phyloP scores from a whole-genome alignment of 208 protist species.

The Crithidia fasciculata region DNA sequence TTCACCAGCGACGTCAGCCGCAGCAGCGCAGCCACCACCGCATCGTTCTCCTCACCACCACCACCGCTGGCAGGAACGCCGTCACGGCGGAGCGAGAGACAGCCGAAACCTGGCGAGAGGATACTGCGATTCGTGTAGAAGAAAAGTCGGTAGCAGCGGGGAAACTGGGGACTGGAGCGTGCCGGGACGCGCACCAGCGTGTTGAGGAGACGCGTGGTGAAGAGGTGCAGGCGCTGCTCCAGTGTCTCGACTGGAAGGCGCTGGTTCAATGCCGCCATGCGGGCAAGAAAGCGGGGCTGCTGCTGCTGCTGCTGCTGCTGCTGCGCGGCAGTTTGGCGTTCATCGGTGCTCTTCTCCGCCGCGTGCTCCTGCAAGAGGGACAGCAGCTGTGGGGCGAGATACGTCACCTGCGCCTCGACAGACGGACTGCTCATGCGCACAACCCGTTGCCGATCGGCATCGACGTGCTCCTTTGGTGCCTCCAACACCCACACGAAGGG shows the following conservation, averaged over 20 bases:
- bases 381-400: slow-evolving; percentile 54
- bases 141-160: slow-evolving; percentile 47
- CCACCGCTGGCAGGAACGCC: neutral
- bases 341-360: neutral
- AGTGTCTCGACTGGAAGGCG: slow-evolving; percentile 70
- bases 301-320: neutral
- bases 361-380: slow-evolving; percentile 46
- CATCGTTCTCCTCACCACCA: slow-evolving; percentile 7
- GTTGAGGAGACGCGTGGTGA: slow-evolving; percentile 55
- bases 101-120: slow-evolving; percentile 70
- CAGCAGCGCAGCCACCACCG: slow-evolving; percentile 31
- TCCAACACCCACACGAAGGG: neutral
- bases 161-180: slow-evolving; percentile 23
- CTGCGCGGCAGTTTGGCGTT: neutral
- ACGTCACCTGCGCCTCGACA: slow-evolving; percentile 41
- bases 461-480: too few relatives aligned
- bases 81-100: slow-evolving; percentile 55
- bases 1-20: slow-evolving; percentile 51
- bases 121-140: slow-evolving; percentile 72
- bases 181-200: slow-evolving; percentile 33
- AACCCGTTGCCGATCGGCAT: neutral
- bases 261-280: slow-evolving; percentile 11
- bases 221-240: slow-evolving; percentile 76
- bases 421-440: slow-evolving; percentile 13
- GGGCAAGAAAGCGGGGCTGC: slow-evolving; percentile 18